These are phyloP conservation scores for Coniella vitis DNA, from an alignment of 2,329 filamentous ascomycete species.

Conservation along the genomic window DNA sequence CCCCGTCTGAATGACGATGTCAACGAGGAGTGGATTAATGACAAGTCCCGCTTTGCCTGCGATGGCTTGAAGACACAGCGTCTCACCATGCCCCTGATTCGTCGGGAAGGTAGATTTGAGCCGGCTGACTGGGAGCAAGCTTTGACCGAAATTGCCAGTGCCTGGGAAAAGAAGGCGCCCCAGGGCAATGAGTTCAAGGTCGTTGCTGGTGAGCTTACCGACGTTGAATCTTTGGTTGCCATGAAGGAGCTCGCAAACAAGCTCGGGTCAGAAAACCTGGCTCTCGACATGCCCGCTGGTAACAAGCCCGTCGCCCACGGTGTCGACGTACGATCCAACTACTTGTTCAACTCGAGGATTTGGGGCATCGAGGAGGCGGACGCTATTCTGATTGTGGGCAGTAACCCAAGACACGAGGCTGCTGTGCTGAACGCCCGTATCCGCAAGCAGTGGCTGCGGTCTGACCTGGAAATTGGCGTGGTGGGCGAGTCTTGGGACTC, in stretches of 20 bases:
- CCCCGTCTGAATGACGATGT: conserved; percentile 94
- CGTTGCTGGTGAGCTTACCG: conserved; percentile 82
- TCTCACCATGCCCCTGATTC: conserved; percentile 84
- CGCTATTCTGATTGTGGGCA: conserved; percentile 84
- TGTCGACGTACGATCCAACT: conserved; percentile 88
- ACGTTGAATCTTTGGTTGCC: conserved; percentile 88
- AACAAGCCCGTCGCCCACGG: conserved; percentile 83
- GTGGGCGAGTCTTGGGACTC: conserved; percentile 88
- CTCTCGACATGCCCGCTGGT: conserved; percentile 82
- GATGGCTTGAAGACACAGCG: conserved; percentile 95
- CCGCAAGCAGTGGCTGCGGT: conserved; percentile 94
- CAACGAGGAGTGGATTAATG: conserved; percentile 99
- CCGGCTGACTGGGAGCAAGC: conserved; percentile 95
- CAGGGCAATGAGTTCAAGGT: conserved; percentile 94
- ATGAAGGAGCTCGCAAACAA: conserved; percentile 97
- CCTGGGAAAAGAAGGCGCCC: conserved; percentile 71
- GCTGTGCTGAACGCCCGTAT: conserved; percentile 94
- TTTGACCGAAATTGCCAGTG: conserved; percentile 75
- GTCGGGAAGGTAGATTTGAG: conserved; percentile 83
- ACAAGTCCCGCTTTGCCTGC: conserved; percentile 94
- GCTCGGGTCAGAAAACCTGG: conserved; percentile 91
- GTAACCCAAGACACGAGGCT: conserved; percentile 92
- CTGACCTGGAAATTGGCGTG: conserved; percentile 85
- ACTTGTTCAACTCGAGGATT: conserved; percentile 93
- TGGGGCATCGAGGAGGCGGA: conserved; percentile 92